phyloP scores from a whole-genome alignment of 495 filamentous ascomycete genomes.

The Penicillium paradoxum region DNA sequence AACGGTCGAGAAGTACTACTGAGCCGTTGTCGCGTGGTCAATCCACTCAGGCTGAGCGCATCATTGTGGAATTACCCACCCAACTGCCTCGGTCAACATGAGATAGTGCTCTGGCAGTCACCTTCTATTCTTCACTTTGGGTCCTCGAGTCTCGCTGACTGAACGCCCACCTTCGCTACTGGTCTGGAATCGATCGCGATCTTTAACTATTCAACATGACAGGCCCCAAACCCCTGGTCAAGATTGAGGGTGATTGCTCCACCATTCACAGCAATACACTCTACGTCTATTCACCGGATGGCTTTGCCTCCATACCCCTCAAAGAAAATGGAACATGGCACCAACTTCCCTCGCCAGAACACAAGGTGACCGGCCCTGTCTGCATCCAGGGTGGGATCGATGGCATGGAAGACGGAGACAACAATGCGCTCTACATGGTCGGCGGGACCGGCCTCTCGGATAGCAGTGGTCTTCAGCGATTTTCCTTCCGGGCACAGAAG shows the following conservation, averaged over 20 bases:
- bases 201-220: constrained; percentile 46
- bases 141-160: constrained; percentile 25
- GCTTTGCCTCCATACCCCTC: constrained; percentile 71
- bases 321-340: constrained; percentile 66
- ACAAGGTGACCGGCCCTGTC: constrained; percentile 61
- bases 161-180: constrained; percentile 25
- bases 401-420: constrained; percentile 33
- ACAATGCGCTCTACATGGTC: constrained; percentile 73
- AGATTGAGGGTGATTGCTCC: constrained; percentile 74
- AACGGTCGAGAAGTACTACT: not conserved
- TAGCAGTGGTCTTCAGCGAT: constrained; percentile 81
- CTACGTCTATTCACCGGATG: constrained; percentile 72
- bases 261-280: constrained; percentile 77
- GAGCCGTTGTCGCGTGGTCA: not conserved
- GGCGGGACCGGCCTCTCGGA: constrained; percentile 59
- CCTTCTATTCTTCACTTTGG: constrained; percentile 18
- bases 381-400: constrained; percentile 65
- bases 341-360: constrained; percentile 53
- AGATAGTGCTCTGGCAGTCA: constrained; percentile 44
- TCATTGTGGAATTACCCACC: not conserved
- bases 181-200: constrained; percentile 27
- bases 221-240: constrained; percentile 58
- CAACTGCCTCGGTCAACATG: constrained; percentile 24
- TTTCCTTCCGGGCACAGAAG: constrained; percentile 63
- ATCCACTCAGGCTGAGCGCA: not conserved